phyloP scores from a whole-genome alignment of 768 basidiomycete genomes.

The Filobasidium wieringae region DNA sequence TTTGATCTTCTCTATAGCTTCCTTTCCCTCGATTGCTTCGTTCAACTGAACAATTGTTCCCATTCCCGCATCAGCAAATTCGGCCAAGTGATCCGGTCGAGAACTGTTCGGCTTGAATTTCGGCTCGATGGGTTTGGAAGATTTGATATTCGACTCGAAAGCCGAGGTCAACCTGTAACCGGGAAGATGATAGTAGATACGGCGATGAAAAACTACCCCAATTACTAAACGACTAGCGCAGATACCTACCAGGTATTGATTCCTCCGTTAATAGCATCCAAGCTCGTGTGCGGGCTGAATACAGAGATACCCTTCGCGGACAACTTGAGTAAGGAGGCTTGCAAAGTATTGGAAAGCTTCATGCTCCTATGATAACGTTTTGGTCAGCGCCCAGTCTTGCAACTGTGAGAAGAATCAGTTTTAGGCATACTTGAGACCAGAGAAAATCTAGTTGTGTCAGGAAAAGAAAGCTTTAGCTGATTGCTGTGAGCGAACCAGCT shows the following conservation, averaged over 20 bases:
- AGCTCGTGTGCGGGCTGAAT: constrained; percentile 75
- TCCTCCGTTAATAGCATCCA: constrained; percentile 72
- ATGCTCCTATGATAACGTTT: constrained; percentile 67
- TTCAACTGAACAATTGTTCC: constrained; percentile 58
- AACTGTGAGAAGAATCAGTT: constrained; percentile 41
- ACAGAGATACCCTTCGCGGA: constrained; percentile 72
- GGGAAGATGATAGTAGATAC: neutral
- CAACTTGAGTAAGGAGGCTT: constrained; percentile 65
- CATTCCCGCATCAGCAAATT: constrained; percentile 44
- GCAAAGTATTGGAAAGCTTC: constrained; percentile 65
- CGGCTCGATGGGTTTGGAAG: constrained; percentile 8
- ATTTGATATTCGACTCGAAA: constrained; percentile 14
- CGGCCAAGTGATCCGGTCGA: constrained; percentile 5
- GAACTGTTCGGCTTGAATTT: neutral
- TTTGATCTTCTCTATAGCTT: constrained; percentile 59
- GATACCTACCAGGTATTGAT: constrained; percentile 67
- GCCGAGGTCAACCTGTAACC: constrained; percentile 27
- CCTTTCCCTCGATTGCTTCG: constrained; percentile 50
- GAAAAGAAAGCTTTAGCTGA: neutral
- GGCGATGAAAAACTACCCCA: neutral
- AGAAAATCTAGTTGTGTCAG: constrained; percentile 46
- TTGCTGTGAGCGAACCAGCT: neutral
- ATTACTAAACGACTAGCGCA: no score
- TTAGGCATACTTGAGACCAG: constrained; percentile 57
- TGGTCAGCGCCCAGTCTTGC: constrained; percentile 44